Evolutionary conservation across 371 early-diverging fungal genomes (phyloP).

Genomic region (Rhizopus delemar): DNA sequence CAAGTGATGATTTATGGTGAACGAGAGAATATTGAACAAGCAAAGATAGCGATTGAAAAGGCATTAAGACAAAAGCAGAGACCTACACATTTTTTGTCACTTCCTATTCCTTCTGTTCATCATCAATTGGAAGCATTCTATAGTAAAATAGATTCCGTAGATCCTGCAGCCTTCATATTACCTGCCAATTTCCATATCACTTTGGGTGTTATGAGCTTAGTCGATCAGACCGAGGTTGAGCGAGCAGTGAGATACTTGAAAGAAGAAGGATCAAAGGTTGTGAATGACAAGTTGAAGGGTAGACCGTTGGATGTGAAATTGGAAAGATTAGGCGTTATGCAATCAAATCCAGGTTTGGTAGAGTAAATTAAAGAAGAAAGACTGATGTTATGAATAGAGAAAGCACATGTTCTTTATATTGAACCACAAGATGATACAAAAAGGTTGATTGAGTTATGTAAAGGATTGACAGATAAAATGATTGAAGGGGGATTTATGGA

Average conservation of each 20-base stretch:
- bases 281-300: constrained; percentile 1
- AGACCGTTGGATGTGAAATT: constrained; percentile 7
- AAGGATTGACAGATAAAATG: constrained; percentile 28
- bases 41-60: constrained; percentile 29
- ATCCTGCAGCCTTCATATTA: constrained; percentile 22
- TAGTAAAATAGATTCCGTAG: constrained; percentile 31
- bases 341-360: constrained; percentile 15
- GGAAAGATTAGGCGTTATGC: constrained; percentile 16
- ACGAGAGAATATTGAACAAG: constrained; percentile 31
- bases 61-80: constrained; percentile 20
- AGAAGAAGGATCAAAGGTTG: constrained; percentile 3
- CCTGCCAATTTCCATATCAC: constrained; percentile 41
- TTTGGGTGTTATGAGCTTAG: constrained; percentile 35
- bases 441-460: constrained; percentile 22
- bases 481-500: constrained; percentile 27
- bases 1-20: constrained; percentile 38
- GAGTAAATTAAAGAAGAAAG: background rate
- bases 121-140: constrained; percentile 19
- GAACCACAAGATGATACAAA: constrained; percentile 33
- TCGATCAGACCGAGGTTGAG: constrained; percentile 15
- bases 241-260: constrained; percentile 16
- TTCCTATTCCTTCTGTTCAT: constrained; percentile 22
- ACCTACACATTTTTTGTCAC: constrained; percentile 39
- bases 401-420: constrained; percentile 40
- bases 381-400: constrained; percentile 13